These are phyloP conservation scores for Naganishia antarctica DNA, from an alignment of 768 basidiomycete genomes.

Conservation along the genomic window DNA sequence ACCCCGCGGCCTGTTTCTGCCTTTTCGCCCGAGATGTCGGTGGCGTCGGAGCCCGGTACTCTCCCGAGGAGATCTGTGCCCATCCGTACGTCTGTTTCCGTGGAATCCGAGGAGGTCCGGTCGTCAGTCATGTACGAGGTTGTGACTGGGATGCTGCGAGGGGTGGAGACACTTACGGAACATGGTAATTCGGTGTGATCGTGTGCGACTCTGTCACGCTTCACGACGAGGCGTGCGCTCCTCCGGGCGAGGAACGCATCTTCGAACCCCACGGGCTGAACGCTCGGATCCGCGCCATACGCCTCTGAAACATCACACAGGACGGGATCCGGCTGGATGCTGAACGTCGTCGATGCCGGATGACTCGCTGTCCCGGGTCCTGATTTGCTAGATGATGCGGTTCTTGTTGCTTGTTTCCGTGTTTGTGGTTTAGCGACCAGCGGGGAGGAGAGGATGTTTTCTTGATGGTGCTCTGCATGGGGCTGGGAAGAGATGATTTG, in stretches of 20 bases:
- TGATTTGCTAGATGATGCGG: not conserved
- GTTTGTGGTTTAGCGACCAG: not conserved
- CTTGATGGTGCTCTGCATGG: not conserved
- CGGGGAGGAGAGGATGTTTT: not conserved
- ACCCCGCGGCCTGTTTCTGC: conserved; percentile 3
- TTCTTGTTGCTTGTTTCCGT: not conserved
- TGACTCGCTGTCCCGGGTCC: not conserved
- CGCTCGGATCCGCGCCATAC: conserved; percentile 38
- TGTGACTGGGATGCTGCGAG: no score
- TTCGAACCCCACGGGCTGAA: conserved; percentile 41
- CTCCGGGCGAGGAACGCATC: not conserved
- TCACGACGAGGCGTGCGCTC: not conserved
- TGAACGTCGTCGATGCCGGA: not conserved
- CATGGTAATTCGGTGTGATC: not conserved
- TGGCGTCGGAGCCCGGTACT: conserved; percentile 17
- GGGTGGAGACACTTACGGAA: conserved; percentile 24
- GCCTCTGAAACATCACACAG: conserved; percentile 45
- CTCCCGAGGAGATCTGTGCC: conserved; percentile 8
- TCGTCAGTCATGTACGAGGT: no score
- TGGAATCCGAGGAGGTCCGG: no score
- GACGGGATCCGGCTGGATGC: conserved; percentile 30
- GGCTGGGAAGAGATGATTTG: conserved; percentile 3
- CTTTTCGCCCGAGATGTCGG: conserved; percentile 5
- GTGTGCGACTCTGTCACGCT: not conserved
- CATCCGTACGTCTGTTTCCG: conserved; percentile 17